Percentiles rank a stretch among this genome's conserved stretches.
Conservation (phyloP, 331 rosid genomes). For the Quercus lobata region DNA sequence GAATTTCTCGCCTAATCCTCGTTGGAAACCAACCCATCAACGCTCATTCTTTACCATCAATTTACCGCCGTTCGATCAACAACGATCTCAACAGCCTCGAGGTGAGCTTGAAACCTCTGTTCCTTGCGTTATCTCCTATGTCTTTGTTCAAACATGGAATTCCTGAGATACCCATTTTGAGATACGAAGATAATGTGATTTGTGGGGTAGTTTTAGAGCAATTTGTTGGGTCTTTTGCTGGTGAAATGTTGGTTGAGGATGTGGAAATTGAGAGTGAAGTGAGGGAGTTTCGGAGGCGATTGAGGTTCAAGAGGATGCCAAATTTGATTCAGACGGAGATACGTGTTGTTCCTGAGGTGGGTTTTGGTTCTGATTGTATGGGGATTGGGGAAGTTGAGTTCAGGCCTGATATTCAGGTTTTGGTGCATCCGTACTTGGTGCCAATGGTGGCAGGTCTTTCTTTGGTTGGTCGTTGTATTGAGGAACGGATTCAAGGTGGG, state of each 20-base stretch:
- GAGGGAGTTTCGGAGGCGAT: conserved; percentile 76
- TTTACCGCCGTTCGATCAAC: conserved; percentile 39
- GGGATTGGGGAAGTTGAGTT: conserved; percentile 46
- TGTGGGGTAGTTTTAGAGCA: conserved; percentile 45
- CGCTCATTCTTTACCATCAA: neutral
- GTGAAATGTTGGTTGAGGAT: conserved; percentile 87
- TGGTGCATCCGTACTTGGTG: conserved; percentile 78
- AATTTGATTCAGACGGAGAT: conserved; percentile 78
- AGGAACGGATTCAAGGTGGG: conserved; percentile 40
- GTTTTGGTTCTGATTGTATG: conserved; percentile 12
- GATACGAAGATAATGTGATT: conserved; percentile 55
- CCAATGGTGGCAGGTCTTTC: conserved; percentile 80
- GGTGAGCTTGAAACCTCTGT: conserved; percentile 58
- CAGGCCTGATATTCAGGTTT: conserved; percentile 41
- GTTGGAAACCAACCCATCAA: conserved; percentile 34
- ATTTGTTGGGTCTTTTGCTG: conserved; percentile 50
- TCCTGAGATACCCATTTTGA: conserved; percentile 67
- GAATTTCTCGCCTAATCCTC: conserved; percentile 61
- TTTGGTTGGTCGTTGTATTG: conserved; percentile 33
- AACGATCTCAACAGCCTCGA: conserved; percentile 26
- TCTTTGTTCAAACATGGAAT: conserved; percentile 42
- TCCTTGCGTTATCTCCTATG: conserved; percentile 68
- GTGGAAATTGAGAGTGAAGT: conserved; percentile 50
- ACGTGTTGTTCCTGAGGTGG: conserved; percentile 34
- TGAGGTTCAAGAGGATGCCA: conserved; percentile 86